A percentile compares a stretch with the other conserved stretches of the same genome.
These are phyloP conservation scores for Ophiorrhiza pumila DNA, from an alignment of 257 asterid species.

Conservation along the genomic window DNA sequence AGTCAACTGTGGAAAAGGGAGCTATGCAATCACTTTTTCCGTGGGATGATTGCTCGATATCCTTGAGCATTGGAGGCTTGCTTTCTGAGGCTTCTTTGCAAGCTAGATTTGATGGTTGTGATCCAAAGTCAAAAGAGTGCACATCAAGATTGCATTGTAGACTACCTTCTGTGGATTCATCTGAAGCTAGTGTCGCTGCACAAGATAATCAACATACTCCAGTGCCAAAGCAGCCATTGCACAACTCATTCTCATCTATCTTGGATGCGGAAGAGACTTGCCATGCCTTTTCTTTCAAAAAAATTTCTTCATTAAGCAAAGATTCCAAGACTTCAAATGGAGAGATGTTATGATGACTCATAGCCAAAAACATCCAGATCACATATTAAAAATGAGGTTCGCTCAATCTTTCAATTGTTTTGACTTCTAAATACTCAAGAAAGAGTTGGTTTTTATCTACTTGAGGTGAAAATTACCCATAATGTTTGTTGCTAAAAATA, in stretches of 20 bases:
- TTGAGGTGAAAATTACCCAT: not conserved
- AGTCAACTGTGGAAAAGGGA: conserved; percentile 7
- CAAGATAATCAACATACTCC: conserved; percentile 34
- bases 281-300: conserved; percentile 67
- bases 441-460: not conserved
- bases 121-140: conserved; percentile 32
- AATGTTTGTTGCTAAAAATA: not conserved
- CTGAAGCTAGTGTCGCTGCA: conserved; percentile 39
- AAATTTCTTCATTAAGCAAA: conserved; percentile 33
- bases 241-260: conserved; percentile 53
- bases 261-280: conserved; percentile 97
- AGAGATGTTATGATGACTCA: conserved; percentile 19
- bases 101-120: conserved; percentile 33
- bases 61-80: conserved; percentile 82
- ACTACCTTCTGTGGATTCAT: conserved; percentile 33
- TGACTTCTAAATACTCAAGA: not conserved
- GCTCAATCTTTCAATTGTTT: conserved; percentile 1
- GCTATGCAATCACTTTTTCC: conserved; percentile 33
- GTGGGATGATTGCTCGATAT: conserved; percentile 59
- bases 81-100: conserved; percentile 65
- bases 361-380: conserved; percentile 23
- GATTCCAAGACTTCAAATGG: conserved; percentile 25
- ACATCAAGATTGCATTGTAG: conserved; percentile 32
- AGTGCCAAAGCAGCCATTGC: conserved; percentile 30
- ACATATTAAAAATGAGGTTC: conserved; percentile 19